Conservation (phyloP, 1,284 basidiomycete species). For the Microbotryum intermedium region DNA sequence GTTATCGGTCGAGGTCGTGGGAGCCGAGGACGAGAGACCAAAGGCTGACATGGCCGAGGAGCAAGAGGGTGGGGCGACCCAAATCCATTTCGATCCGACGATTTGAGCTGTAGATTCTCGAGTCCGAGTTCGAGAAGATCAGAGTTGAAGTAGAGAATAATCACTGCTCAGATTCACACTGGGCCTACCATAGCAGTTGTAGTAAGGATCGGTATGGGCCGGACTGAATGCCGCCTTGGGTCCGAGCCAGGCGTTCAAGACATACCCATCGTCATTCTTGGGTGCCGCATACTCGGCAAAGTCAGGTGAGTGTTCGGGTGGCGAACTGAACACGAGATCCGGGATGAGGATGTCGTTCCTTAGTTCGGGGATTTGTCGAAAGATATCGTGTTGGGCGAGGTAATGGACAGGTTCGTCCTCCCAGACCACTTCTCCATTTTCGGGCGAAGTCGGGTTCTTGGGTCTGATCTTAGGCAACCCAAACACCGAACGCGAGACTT, state of each 20-base stretch:
- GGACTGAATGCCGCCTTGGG: constrained; percentile 67
- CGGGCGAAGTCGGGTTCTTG: not conserved
- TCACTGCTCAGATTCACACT: not conserved
- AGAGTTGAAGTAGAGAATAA: not conserved
- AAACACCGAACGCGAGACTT: constrained; percentile 55
- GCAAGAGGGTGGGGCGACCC: constrained; percentile 68
- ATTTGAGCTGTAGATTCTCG: constrained; percentile 61
- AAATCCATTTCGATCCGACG: constrained; percentile 79
- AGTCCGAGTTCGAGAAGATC: not conserved
- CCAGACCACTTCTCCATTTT: not conserved
- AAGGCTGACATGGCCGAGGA: constrained; percentile 52
- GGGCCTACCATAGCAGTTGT: constrained; percentile 71
- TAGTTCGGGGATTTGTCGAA: constrained; percentile 73
- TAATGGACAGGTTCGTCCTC: constrained; percentile 48
- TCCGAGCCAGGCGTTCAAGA: constrained; percentile 84
- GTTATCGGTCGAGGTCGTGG: constrained; percentile 44
- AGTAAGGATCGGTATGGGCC: constrained; percentile 92
- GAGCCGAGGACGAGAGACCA: constrained; percentile 32
- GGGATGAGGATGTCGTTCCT: constrained; percentile 66
- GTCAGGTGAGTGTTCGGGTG: constrained; percentile 41
- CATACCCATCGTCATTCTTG: constrained; percentile 55
- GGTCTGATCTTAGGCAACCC: constrained; percentile 34
- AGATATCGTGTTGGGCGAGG: constrained; percentile 80
- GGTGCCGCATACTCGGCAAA: constrained; percentile 57
- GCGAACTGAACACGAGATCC: constrained; percentile 73